Base-by-base conservation (phyloP, 257 asterid genomes). In the Rehmannia glutinosa region DNA sequence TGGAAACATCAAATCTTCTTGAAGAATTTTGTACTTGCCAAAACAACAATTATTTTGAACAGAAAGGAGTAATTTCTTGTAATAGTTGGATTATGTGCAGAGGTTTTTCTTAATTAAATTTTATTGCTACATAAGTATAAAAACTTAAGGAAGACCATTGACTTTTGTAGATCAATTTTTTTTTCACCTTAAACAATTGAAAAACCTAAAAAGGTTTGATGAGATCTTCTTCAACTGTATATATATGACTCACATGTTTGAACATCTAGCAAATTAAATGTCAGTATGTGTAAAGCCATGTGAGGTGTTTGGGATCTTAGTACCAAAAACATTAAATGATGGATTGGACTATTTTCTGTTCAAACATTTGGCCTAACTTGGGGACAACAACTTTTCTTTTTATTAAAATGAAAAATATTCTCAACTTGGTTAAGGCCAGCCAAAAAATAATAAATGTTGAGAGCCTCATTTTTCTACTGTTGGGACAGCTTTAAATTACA, bases 211-310 rank as follows among this genome's bases (percentile, higher is more conserved):
- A 6, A 15, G 1, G 35, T 36, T 46, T 59, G 9, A 21, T 8
- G 30, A 51, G n/a, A 35, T 36, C 10, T 51, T n/a, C 52, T 51
- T 8, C 62, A 6, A 56, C 0, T 45, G 15, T 46, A 49, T 53
- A 23, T 54, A n/a, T 32, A 19, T 30, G n/a, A n/a, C n/a, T n/a
- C n/a, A n/a, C n/a, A n/a, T n/a, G n/a, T n/a, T n/a, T n/a, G n/a
- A 60, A 36, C 9, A 1, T 15, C 52, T 49, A 49, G 28, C 25
- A 19, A 69, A 66, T 63, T 63, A 53, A 46, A 62, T 56, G 60
- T 65, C 45, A 63, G 76, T 52, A 13, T 50, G 76, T 70, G 91
- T 68, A 79, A n/a, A 74, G 83, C 74, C 87, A 79, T 71, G 84
- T 82, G 87, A 58, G 69, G 39, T 79, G 87, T 71, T 71, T 75